phyloP scores from a whole-genome alignment of 495 filamentous ascomycete genomes.

The Penicillium pulvis region DNA sequence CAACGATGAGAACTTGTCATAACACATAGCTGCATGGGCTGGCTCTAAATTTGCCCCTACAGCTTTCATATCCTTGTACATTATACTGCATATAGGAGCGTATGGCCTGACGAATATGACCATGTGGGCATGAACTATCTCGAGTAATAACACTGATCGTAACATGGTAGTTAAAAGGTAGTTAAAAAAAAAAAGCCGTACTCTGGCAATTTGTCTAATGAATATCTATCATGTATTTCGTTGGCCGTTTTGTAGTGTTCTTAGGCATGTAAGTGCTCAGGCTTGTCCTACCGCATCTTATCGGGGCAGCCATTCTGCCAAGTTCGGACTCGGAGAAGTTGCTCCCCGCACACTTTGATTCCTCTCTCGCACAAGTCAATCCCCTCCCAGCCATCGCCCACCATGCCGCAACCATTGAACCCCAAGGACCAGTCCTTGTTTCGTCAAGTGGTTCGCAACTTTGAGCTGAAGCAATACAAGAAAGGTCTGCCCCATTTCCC shows the following conservation, averaged over 20 bases:
- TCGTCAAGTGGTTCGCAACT: slow-evolving; percentile 88
- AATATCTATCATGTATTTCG: neutral
- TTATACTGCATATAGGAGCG: slow-evolving; percentile 11
- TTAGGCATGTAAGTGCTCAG: neutral
- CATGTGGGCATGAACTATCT: slow-evolving; percentile 3
- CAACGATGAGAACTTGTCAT: slow-evolving; percentile 22
- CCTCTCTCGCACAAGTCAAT: slow-evolving; percentile 41
- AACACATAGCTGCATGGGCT: slow-evolving; percentile 7
- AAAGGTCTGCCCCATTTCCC: slow-evolving; percentile 57
- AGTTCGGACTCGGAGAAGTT: slow-evolving; percentile 36
- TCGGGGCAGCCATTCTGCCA: slow-evolving; percentile 30
- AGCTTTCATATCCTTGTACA: neutral
- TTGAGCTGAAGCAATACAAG: slow-evolving; percentile 98
- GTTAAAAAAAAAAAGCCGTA: neutral
- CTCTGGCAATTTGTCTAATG: too few species aligned
- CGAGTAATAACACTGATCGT: neutral
- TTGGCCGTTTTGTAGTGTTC: neutral
- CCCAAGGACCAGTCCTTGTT: slow-evolving; percentile 94
- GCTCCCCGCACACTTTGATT: slow-evolving; percentile 49
- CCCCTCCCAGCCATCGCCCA: slow-evolving; percentile 34
- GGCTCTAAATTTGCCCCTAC: neutral
- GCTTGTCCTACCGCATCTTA: slow-evolving; percentile 24
- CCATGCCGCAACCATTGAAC: slow-evolving; percentile 80
- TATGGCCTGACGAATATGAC: slow-evolving; percentile 1
- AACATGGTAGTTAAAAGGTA: neutral